A percentile compares a stretch with the other conserved stretches of the same genome.
These are phyloP conservation scores for Ustilago xerochloae DNA, from an alignment of 1,284 basidiomycete genomes.

Conservation along the genomic window DNA sequence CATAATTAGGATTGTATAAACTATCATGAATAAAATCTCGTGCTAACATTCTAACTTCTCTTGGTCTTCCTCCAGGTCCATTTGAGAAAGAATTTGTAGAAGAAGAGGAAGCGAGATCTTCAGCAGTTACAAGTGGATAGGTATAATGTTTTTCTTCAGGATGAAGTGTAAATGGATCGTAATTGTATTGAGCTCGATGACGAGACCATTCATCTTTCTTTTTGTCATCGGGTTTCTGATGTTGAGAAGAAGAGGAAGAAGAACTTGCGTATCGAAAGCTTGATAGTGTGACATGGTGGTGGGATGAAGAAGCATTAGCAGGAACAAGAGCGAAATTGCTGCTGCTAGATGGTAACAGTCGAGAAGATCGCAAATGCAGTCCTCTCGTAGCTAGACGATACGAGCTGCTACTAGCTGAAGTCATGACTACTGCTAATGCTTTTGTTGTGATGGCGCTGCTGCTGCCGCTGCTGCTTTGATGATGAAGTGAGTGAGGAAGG, in stretches of 20 bases:
- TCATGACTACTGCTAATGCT: neutral
- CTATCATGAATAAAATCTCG: constrained; percentile 97
- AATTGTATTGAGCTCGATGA: constrained; percentile 66
- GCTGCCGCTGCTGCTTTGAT: neutral
- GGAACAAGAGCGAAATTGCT: neutral
- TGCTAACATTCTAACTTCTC: constrained; percentile 88
- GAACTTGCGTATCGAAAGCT: constrained; percentile 8
- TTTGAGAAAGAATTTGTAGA: neutral
- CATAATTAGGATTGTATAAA: constrained; percentile 95
- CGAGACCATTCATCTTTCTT: constrained; percentile 26
- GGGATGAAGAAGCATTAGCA: neutral
- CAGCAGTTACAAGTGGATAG: constrained; percentile 57
- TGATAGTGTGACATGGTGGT: neutral
- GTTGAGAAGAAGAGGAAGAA: neutral
- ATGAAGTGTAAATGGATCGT: constrained; percentile 60
- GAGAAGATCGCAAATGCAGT: neutral
- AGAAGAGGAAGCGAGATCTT: constrained; percentile 26
- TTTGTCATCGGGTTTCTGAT: neutral
- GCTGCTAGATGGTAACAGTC: neutral
- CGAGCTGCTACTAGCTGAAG: neutral
- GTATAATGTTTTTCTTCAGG: constrained; percentile 55
- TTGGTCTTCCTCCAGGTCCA: constrained; percentile 71
- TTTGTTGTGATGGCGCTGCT: neutral
- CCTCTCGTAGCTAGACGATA: neutral
- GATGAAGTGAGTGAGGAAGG: neutral